These are phyloP conservation scores for Trichoderma atroviride DNA, from an alignment of 2,329 filamentous ascomycete genomes.

Conservation along the genomic window DNA sequence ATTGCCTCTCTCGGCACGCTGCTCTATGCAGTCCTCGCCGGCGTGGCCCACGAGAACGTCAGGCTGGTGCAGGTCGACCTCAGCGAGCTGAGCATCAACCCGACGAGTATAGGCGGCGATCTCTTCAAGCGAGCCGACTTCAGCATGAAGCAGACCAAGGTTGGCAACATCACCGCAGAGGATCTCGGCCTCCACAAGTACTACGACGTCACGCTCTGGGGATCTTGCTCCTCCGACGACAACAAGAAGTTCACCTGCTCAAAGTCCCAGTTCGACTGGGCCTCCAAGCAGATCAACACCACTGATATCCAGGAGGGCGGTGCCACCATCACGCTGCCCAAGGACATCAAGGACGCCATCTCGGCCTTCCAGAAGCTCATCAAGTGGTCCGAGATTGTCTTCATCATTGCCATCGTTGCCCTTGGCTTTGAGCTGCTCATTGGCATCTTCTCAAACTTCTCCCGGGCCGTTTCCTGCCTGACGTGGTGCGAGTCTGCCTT, in stretches of 20 bases:
- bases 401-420: constrained; percentile 70
- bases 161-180: constrained; percentile 57
- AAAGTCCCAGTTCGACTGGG: constrained; percentile 73
- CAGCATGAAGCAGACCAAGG: constrained; percentile 28
- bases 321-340: constrained; percentile 65
- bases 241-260: constrained; percentile 66
- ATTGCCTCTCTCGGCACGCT: constrained; percentile 74
- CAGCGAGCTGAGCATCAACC: constrained; percentile 54
- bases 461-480: constrained; percentile 76
- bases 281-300: constrained; percentile 70
- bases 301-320: constrained; percentile 49
- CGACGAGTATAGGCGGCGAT: constrained; percentile 30
- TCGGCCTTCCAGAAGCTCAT: constrained; percentile 72
- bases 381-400: constrained; percentile 83
- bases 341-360: constrained; percentile 67
- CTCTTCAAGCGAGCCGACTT: constrained; percentile 30
- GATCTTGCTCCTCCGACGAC: constrained; percentile 72
- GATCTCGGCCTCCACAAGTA: constrained; percentile 68
- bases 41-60: constrained; percentile 58
- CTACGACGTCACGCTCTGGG: constrained; percentile 85
- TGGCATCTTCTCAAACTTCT: constrained; percentile 82
- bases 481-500: constrained; percentile 76
- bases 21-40: constrained; percentile 58
- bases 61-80: constrained; percentile 65
- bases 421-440: constrained; percentile 74